Base-by-base conservation (phyloP, 495 filamentous ascomycete species). In the Neurospora sp. region DNA sequence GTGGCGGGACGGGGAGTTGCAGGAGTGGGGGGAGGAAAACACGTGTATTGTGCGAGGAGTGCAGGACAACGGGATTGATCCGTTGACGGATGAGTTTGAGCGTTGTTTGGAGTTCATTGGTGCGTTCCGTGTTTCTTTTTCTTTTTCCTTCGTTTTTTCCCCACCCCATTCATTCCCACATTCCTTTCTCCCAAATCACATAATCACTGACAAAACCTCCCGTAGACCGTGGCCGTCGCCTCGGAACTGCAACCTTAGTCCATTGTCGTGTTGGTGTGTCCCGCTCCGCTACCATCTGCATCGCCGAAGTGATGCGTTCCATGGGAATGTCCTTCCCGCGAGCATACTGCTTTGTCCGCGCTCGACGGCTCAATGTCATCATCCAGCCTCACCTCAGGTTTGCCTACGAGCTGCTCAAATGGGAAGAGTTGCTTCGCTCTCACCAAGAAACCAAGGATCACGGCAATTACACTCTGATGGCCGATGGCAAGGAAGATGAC, bases 251-350 rank as follows among this genome's bases (percentile, higher is more conserved):
- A n/a, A 97, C 96, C 2, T 85, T 99, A 65, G 96, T 99, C 37
- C 96, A 99, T 80, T 99, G 96, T 80, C 90, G 96, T 14, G 96
- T 99, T 59, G 96, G 96, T 68, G 96, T 99, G 73, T 97, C 94
- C 22, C 87, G 96, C 73, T 95, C 92, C 69, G 96, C 96, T 27
- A 99, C 96, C 8, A 97, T 99, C 78, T 98, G 96, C 82, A 98
- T 99, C 77, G 96, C 96, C 40, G 94, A 98, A 81, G 95, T 98
- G 27, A 99, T 99, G 96, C 87, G 90, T 14, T 84, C 89, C 8
- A 78, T 91, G 39, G 84, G 88, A 38, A 83, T 98, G 68, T 96
- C 93, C 4, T 97, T 98, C 78, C 93, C 96, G 17, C 87, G 93
- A 65, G 96, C 96, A 68, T 99, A 99, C 80, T 99, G 96, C 80